These are phyloP conservation scores for Nemania sp. DNA, from an alignment of 2,329 filamentous ascomycete species.

Conservation along the genomic window DNA sequence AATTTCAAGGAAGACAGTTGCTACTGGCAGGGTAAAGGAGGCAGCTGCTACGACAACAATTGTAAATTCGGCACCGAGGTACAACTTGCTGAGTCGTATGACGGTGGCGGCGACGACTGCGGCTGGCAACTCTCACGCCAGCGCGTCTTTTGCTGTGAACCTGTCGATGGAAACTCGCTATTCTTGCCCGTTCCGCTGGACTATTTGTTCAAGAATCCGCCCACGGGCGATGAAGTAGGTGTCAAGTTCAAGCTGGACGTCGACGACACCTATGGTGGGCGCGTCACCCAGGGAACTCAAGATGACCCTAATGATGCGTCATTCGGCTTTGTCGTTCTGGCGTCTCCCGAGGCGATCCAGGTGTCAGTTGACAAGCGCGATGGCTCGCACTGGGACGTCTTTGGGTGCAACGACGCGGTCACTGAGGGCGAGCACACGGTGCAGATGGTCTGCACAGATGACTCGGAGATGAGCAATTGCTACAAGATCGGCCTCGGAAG, in stretches of 20 bases:
- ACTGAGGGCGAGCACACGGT: slow-evolving; percentile 42
- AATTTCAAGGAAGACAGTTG: not conserved
- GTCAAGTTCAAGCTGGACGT: slow-evolving; percentile 39
- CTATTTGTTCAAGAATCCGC: slow-evolving; percentile 43
- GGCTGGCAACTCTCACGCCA: slow-evolving; percentile 27
- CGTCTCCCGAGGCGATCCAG: slow-evolving; percentile 41
- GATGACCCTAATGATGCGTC: slow-evolving; percentile 39
- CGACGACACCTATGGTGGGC: too few relatives aligned
- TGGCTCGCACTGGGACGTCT: slow-evolving; percentile 51
- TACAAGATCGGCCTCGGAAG: slow-evolving; percentile 44
- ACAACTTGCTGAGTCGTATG: slow-evolving; percentile 37
- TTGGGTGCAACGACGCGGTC: slow-evolving; percentile 41
- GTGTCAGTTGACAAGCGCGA: slow-evolving; percentile 47
- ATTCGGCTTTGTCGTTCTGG: slow-evolving; percentile 43
- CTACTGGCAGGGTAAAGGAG: slow-evolving; percentile 42
- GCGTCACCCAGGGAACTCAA: not conserved
- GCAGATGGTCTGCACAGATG: slow-evolving; percentile 45
- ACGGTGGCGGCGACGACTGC: slow-evolving; percentile 34
- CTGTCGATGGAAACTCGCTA: slow-evolving; percentile 34
- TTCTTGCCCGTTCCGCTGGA: slow-evolving; percentile 45
- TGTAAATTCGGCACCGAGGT: slow-evolving; percentile 36
- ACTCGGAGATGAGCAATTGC: slow-evolving; percentile 43
- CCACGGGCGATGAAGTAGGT: slow-evolving; percentile 37
- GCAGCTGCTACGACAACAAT: slow-evolving; percentile 42
- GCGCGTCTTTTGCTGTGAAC: slow-evolving; percentile 43